Base-by-base conservation (phyloP, 2,329 filamentous ascomycete genomes). In the Cercospora sesami region DNA sequence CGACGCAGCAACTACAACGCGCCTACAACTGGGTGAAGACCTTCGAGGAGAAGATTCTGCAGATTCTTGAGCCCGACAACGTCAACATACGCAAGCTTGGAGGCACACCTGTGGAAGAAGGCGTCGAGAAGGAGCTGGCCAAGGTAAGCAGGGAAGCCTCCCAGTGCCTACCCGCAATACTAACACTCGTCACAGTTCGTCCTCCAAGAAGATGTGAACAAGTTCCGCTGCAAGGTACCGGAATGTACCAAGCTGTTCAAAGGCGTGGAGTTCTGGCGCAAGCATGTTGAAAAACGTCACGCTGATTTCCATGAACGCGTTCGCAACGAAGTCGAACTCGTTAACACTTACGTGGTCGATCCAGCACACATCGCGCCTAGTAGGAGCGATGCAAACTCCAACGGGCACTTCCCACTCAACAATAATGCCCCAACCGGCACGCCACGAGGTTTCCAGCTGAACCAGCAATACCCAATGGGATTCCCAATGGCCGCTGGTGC, bases 1-100 rank as follows among this genome's bases (percentile, higher is more conserved):
- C 89, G 4, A 93, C 97, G 75, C 93, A 96, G 78, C 95, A 98
- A 78, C 87, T 98, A 14, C 91, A 96, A 76, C 90, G 94, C 66
- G 95, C 95, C 0, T 98, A 93, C 82, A 99, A 98, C 77, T 99
- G 96, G 95, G 96, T 99, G 68, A 96, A 91, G 83, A 98, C 95
- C 0, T 99, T 97, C 75, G 95, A 99, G 78, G 95, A 99, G 77
- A 99, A 99, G 82, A 86, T 99, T 62, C 84, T 92, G 78, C 94
- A 97, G 78, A 91, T 98, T 58, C 85, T 99, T 14, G 94, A 98
- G 73, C 95, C 95, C 0, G 92, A 95, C 64, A 89, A 90, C 60
- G 91, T 91, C 26, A 93, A 98, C 76, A 84, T 98, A 51, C 89
- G 89, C 78, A 98, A 97, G 81, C 86, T 98, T 28, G 95, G 96